Conservation (phyloP, 345 rosid genomes). For the Syzygium aqueum region DNA sequence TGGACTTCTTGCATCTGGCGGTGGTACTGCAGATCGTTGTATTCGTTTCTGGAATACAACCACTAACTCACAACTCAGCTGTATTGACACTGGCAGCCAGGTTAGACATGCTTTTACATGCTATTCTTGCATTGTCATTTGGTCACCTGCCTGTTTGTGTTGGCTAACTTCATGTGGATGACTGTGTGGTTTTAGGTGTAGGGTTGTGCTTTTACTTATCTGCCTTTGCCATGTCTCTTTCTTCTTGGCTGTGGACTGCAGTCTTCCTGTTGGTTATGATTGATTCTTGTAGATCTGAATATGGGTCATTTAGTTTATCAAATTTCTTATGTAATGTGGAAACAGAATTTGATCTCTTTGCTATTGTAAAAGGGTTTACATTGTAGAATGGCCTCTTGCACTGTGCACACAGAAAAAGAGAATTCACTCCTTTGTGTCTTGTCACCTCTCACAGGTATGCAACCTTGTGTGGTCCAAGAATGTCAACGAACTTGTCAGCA, state of each 20-base stretch:
- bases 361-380: background rate
- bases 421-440: background rate
- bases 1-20: conserved; percentile 98
- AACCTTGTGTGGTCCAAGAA: conserved; percentile 98
- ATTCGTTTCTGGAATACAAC: conserved; percentile 98
- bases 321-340: background rate
- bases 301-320: background rate
- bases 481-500: conserved; percentile 96
- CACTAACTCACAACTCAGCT: conserved; percentile 77
- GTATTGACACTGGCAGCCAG: conserved; percentile 97
- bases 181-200: background rate
- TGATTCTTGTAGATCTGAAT: background rate
- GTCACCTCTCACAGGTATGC: conserved; percentile 54
- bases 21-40: conserved; percentile 96
- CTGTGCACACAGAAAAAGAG: background rate
- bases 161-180: background rate
- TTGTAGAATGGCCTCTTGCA: background rate
- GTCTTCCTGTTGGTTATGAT: background rate
- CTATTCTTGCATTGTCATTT: background rate
- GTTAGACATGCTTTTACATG: conserved; percentile 15
- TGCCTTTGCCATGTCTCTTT: background rate
- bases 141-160: background rate
- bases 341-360: background rate
- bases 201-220: background rate
- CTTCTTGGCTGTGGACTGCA: background rate